Evolutionary conservation across 1,284 basidiomycete species (phyloP), one percentile per base, ranked within the genome.

Genomic region (Agroathelia rolfsii): DNA sequence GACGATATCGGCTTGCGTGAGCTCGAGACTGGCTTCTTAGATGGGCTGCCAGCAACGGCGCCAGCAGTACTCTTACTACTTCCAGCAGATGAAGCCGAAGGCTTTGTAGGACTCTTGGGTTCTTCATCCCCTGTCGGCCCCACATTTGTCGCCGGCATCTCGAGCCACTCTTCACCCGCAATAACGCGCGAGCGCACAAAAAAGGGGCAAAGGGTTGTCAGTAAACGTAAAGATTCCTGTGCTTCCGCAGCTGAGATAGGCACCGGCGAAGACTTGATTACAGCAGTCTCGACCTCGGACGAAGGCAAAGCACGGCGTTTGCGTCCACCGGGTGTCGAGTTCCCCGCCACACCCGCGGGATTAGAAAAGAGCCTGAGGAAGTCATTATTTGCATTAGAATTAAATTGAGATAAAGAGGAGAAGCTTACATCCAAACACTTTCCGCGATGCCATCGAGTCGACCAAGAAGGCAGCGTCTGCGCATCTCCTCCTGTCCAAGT

Each of bases 361-460:
- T 59, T 60, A 5, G 80, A 76, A 53, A 86, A 86, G 27, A 81
- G 53, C 77, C 79, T 80, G 40, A 28, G 23, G 32, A 22, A 30
- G 16, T 22, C 31, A 30, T 30, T 35, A 31, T 40, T 10, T 20
- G 30, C n/a, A 20, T 21, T 20, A 11, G 12, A 30, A 35, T 15
- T 23, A 18, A 24, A 21, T 12, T 15, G 26, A 32, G 21, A 34
- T 34, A 18, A 14, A 16, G 27, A 26, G 17, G 12, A 34, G 20
- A 30, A 19, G 61, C 76, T 51, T 46, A 80, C 83, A 86, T 85
- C 81, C 83, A 86, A n/a, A 79, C 68, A 41, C 81, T 80, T 49
- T 86, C 82, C n/a, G 82, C 83, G 13, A 86, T 67, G 9, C 77
- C 75, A 18, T 68, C 66, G 7, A 87, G 66, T n/a, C 82, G 71